Evolutionary conservation across 1,284 basidiomycete genomes (phyloP).

Genomic region (Tranzscheliella williamsii): DNA sequence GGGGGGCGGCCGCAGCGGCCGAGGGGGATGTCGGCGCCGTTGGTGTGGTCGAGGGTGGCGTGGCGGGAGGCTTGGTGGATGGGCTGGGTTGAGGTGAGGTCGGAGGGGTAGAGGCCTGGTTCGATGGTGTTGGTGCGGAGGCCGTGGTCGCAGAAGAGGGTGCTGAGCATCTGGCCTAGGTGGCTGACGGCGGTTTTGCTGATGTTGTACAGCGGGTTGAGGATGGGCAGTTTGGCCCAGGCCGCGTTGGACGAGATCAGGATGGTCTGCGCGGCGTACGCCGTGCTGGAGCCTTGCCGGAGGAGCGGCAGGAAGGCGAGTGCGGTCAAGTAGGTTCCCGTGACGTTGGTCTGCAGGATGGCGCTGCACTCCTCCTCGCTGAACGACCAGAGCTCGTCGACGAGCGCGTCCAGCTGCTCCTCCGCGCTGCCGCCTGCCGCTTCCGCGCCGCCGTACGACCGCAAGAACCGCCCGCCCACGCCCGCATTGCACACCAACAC

Average conservation of each 20-base stretch:
- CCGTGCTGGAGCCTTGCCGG: constrained; percentile 1
- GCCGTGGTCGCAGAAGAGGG: constrained; percentile 22
- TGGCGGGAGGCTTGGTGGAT: constrained; percentile 15
- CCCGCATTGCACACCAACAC: constrained; percentile 35
- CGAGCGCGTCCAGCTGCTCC: constrained; percentile 11
- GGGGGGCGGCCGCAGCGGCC: constrained; percentile 26
- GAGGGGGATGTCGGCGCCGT: constrained; percentile 39
- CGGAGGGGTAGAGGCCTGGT: constrained; percentile 34
- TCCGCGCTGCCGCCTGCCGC: neutral
- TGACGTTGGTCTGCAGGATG: constrained; percentile 31
- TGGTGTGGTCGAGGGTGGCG: constrained; percentile 20
- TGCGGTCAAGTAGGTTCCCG: constrained; percentile 33
- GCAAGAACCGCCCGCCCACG: constrained; percentile 19
- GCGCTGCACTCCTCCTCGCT: constrained; percentile 11
- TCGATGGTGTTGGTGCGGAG: constrained; percentile 31
- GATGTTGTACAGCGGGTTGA: constrained; percentile 46
- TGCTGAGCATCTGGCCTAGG: constrained; percentile 23
- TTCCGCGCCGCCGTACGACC: constrained; percentile 11
- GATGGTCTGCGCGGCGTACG: constrained; percentile 27
- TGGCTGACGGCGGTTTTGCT: constrained; percentile 36
- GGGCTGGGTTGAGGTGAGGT: constrained; percentile 18
- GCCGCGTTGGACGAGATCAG: constrained; percentile 37
- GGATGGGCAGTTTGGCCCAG: constrained; percentile 34
- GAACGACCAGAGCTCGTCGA: constrained; percentile 33
- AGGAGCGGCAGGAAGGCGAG: constrained; percentile 29